Percentiles rank a stretch among this genome's conserved stretches.
Conservation (phyloP, 805 yeast species). For the Kuraishia borneana region DNA sequence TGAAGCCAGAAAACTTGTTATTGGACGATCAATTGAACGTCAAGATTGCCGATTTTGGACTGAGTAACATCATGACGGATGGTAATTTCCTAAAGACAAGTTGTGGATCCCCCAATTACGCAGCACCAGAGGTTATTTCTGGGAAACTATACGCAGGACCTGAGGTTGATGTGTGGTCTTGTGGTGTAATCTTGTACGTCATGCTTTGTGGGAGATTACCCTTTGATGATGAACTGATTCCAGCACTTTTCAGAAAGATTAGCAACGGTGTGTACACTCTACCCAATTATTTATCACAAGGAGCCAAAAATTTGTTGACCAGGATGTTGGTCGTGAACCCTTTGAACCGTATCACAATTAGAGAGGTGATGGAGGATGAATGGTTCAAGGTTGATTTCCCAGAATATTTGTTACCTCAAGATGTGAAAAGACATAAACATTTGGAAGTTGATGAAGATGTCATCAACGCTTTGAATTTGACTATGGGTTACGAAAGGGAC, state of each 20-base stretch:
- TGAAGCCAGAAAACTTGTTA: slow-evolving; percentile 89
- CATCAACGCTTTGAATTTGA: slow-evolving; percentile 58
- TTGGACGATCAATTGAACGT: slow-evolving; percentile 86
- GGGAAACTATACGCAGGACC: slow-evolving; percentile 97
- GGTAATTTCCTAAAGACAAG: slow-evolving; percentile 91
- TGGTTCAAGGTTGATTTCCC: slow-evolving; percentile 84
- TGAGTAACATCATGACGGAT: slow-evolving; percentile 93
- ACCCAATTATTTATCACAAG: slow-evolving; percentile 77
- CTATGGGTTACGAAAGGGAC: slow-evolving; percentile 84
- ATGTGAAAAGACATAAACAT: slow-evolving; percentile 11
- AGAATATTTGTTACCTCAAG: slow-evolving; percentile 63
- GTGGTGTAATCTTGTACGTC: slow-evolving; percentile 90
- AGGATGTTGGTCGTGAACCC: slow-evolving; percentile 94
- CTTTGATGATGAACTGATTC: slow-evolving; percentile 92
- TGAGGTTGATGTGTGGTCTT: slow-evolving; percentile 96
- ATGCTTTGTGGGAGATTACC: slow-evolving; percentile 95
- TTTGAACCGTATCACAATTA: slow-evolving; percentile 83
- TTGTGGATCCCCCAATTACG: slow-evolving; percentile 95
- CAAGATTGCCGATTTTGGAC: slow-evolving; percentile 93
- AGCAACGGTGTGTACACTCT: slow-evolving; percentile 86
- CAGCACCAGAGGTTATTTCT: slow-evolving; percentile 94
- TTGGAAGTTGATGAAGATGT: slow-evolving; percentile 61
- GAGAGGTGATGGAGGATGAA: slow-evolving; percentile 85
- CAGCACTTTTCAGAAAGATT: slow-evolving; percentile 86
- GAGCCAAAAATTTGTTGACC: slow-evolving; percentile 74